Conservation (phyloP, 2,329 filamentous ascomycete species). For the Dactylellina parvicollis region DNA sequence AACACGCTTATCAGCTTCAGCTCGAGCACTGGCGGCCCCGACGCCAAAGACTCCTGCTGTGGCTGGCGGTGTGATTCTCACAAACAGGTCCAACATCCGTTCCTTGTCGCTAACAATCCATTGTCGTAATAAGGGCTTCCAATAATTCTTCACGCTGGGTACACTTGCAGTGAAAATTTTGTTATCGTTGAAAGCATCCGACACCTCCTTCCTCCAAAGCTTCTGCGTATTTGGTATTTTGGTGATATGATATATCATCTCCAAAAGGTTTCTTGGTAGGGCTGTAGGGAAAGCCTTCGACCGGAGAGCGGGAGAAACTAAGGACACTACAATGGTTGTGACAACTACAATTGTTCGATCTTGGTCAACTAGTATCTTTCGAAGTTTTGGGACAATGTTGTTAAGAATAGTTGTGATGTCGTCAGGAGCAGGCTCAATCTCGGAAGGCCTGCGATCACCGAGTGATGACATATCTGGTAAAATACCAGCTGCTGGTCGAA, state of each 20-base stretch:
- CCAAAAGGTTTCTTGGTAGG: conserved; percentile 75
- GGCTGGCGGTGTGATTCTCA: conserved; percentile 81
- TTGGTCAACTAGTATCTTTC: conserved; percentile 82
- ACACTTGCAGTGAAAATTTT: conserved; percentile 81
- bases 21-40: conserved; percentile 87
- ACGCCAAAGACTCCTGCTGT: conserved; percentile 98
- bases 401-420: conserved; percentile 84
- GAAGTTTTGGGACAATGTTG: conserved; percentile 79
- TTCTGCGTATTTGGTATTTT: conserved; percentile 83
- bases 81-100: conserved; percentile 80
- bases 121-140: conserved; percentile 84
- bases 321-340: conserved; percentile 80
- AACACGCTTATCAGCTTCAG: conserved; percentile 93
- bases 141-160: conserved; percentile 74
- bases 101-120: conserved; percentile 90
- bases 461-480: conserved; percentile 58
- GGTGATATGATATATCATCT: conserved; percentile 79
- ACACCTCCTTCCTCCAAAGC: conserved; percentile 89
- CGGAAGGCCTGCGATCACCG: conserved; percentile 62
- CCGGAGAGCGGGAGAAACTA: conserved; percentile 82
- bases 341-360: conserved; percentile 84
- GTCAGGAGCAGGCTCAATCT: conserved; percentile 68
- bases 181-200: conserved; percentile 89
- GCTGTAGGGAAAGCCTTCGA: conserved; percentile 89
- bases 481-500: conserved; percentile 77